Base-by-base conservation (phyloP, 345 rosid genomes). In the Citrus hindsii region DNA sequence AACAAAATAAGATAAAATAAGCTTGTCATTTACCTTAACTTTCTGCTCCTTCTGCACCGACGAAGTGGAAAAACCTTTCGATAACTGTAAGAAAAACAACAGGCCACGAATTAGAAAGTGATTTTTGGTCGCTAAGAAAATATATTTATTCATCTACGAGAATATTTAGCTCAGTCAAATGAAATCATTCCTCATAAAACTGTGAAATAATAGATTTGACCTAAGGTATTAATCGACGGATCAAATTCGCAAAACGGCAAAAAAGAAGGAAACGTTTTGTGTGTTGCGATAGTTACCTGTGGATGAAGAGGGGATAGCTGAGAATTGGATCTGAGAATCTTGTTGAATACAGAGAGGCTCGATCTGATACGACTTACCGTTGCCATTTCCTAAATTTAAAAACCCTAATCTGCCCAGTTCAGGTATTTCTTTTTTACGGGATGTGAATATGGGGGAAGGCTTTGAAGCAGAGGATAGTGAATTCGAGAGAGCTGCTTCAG, bases 341-440 rank as follows among this genome's bases (percentile, higher is more conserved):
- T 85, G 77, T 79, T 77, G 81, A 90, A 73, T 71, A 91, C 77
- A 77, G 93, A 89, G 77, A 89, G 85, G 55, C 84, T 86, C 80
- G 91, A 93, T 93, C 97, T 85, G 84, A 93, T 40, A 75, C 97
- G 97, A 67, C 87, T 85, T 12, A 89, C 88, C 83, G 89, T 81
- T 61, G 96, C 92, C 88, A 88, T 88, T 76, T 77, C 30, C 66
- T 72, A 22, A 82, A 37, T 27, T n/a, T 5, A 28, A 14, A 84
- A 90, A 83, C 88, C 92, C 92, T 87, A 85, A 60, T 37, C 55
- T 42, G 37, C 37, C 56, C 72, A 4, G 73, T n/a, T 48, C 18
- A 6, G 2, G 32, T 53, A 18, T 76, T 76, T 24, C 14, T 16
- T n/a, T 33, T 32, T n/a, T 18, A 0, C 13, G 69, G 21, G 66